phyloP scores from a whole-genome alignment of 1,139 yeast genomes.

The Candida sp. region DNA sequence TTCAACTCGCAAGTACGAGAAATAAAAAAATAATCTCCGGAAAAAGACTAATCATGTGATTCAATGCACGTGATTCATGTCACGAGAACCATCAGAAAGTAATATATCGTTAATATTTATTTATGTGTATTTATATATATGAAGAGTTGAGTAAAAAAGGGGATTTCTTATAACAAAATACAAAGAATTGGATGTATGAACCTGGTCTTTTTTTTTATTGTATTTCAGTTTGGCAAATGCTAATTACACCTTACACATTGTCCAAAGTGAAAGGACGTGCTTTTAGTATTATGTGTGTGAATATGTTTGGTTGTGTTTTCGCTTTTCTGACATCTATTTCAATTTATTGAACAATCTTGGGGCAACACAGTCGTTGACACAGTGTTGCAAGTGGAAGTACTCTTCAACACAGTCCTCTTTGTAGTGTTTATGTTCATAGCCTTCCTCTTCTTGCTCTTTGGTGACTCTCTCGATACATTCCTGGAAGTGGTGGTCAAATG shows the following conservation, averaged over 20 bases:
- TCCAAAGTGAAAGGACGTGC: not conserved
- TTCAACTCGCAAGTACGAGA: not conserved
- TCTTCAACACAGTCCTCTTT: constrained; percentile 99
- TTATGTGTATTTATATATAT: not conserved
- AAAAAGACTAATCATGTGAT: not conserved
- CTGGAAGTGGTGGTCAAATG: constrained; percentile 85
- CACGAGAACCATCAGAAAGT: not conserved
- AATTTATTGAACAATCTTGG: constrained; percentile 88
- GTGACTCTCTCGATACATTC: constrained; percentile 97
- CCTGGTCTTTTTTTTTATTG: not conserved
- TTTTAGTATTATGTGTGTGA: not conserved
- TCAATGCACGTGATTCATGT: not conserved
- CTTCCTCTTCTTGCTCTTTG: constrained; percentile 82
- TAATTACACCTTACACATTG: constrained; percentile 1
- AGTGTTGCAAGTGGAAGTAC: constrained; percentile 96
- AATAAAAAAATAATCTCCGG: not conserved
- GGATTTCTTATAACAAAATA: not conserved
- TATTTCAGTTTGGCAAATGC: not conserved
- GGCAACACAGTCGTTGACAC: constrained; percentile 91
- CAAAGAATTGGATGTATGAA: not conserved
- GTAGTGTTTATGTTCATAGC: constrained; percentile 76
- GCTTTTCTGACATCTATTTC: constrained; percentile 53
- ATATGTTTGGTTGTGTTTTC: not conserved
- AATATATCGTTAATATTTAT: not conserved
- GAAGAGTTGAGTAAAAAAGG: not conserved